These are phyloP conservation scores for Euptelea pleiosperma DNA, from an alignment of 164 flowering plant genomes.

Conservation along the genomic window DNA sequence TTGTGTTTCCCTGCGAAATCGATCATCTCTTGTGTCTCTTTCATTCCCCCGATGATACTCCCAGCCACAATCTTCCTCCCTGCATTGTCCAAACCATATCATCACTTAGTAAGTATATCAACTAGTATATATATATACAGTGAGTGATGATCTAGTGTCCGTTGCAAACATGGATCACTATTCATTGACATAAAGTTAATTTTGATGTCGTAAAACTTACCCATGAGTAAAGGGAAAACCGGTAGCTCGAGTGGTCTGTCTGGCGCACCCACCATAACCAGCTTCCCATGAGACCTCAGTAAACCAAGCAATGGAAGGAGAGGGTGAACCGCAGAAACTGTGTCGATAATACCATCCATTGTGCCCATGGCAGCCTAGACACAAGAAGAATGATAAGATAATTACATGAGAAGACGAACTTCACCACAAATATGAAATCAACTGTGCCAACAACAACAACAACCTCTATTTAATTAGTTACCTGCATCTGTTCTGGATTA, in stretches of 20 bases:
- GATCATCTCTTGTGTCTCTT: conserved; percentile 44
- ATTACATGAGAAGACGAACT: no score
- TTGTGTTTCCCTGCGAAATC: conserved; percentile 38
- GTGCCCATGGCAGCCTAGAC: conserved; percentile 45
- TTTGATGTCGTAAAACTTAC: no score
- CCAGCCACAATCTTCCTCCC: conserved; percentile 39
- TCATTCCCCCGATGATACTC: conserved; percentile 35
- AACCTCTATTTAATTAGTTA: conserved; percentile 11
- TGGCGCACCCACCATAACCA: conserved; percentile 54
- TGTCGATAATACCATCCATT: conserved; percentile 55
- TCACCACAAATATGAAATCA: no score
- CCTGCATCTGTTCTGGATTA: conserved; percentile 44
- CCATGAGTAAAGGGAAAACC: conserved; percentile 34
- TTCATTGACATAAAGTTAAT: no score
- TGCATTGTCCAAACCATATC: conserved; percentile 9
- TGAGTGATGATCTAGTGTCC: no score
- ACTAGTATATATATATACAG: no score
- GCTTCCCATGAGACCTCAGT: conserved; percentile 49
- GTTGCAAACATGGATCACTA: no score
- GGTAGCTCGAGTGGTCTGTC: conserved; percentile 46
- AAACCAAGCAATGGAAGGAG: conserved; percentile 40
- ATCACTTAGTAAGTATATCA: neutral
- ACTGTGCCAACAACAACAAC: no score
- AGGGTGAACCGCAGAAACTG: conserved; percentile 53
- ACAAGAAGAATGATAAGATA: no score